These are phyloP conservation scores for Fusarium sp. DNA, from an alignment of 2,329 filamentous ascomycete species.

Conservation along the genomic window DNA sequence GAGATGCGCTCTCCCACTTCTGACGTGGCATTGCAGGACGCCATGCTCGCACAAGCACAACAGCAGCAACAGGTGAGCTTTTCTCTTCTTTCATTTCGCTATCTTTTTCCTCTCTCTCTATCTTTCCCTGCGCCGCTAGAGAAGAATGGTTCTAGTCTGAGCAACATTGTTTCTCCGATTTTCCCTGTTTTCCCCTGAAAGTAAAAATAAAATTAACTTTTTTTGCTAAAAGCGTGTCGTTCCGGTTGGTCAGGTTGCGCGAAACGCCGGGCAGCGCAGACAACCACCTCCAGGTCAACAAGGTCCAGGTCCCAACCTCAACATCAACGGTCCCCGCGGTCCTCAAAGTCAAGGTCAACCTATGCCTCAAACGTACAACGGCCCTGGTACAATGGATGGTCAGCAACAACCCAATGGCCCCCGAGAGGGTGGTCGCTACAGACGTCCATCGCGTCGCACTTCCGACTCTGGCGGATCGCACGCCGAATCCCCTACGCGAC, in stretches of 20 bases:
- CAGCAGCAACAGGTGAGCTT: conserved; percentile 44
- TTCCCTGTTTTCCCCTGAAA: not conserved
- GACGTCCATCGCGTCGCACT: conserved; percentile 42
- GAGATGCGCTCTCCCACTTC: conserved; percentile 45
- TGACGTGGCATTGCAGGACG: conserved; percentile 47
- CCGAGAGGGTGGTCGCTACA: conserved; percentile 38
- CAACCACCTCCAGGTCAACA: conserved; percentile 29
- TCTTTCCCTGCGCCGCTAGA: not conserved
- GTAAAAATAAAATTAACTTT: conserved; percentile 21
- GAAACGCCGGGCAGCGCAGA: conserved; percentile 40
- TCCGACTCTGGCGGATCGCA: conserved; percentile 38
- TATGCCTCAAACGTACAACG: conserved; percentile 40
- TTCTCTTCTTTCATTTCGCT: not conserved
- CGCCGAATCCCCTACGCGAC: conserved; percentile 25
- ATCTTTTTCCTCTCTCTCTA: not conserved
- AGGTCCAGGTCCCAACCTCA: conserved; percentile 20
- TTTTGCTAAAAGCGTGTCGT: conserved; percentile 42
- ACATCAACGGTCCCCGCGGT: conserved; percentile 23
- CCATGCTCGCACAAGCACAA: conserved; percentile 47
- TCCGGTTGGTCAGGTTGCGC: conserved; percentile 41
- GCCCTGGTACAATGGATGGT: conserved; percentile 36
- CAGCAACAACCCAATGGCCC: conserved; percentile 31
- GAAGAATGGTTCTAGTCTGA: not conserved
- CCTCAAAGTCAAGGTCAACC: conserved; percentile 18
- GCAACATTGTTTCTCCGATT: conserved; percentile 30